A percentile compares a stretch with the other conserved stretches of the same genome.
These are phyloP conservation scores for Podila epicladia DNA, from an alignment of 192 early-diverging fungal species.

Conservation along the genomic window DNA sequence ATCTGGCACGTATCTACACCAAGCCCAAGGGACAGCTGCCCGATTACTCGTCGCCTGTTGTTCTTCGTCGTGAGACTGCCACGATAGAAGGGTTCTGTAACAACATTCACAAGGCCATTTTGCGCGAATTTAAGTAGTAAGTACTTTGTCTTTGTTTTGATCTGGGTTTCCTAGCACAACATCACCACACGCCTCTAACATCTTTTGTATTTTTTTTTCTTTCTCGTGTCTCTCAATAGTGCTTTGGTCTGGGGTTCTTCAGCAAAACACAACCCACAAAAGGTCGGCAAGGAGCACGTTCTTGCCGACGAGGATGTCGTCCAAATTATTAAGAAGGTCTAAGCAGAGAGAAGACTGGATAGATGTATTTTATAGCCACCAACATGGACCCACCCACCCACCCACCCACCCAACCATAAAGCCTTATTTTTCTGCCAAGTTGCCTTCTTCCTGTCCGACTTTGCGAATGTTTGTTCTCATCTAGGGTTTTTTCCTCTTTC, in stretches of 20 bases:
- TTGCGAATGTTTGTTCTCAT: too few relatives aligned
- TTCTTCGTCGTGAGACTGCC: slow-evolving; percentile 74
- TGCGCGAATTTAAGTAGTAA: slow-evolving; percentile 90
- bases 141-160: neutral
- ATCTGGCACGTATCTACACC: slow-evolving; percentile 65
- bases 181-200: neutral
- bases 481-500: too few relatives aligned
- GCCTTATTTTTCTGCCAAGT: too few relatives aligned
- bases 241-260: slow-evolving; percentile 96
- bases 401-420: too few relatives aligned
- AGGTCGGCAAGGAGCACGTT: slow-evolving; percentile 94
- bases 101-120: slow-evolving; percentile 93
- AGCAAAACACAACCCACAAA: slow-evolving; percentile 98
- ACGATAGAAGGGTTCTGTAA: slow-evolving; percentile 95
- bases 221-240: slow-evolving; percentile 34
- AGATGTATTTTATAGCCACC: neutral
- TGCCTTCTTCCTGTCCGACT: too few relatives aligned
- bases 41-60: slow-evolving; percentile 94
- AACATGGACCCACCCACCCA: too few relatives aligned
- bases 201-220: neutral
- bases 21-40: slow-evolving; percentile 96
- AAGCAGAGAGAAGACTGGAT: slow-evolving; percentile 1
- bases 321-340: slow-evolving; percentile 78
- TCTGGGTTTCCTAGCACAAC: neutral
- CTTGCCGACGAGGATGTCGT: slow-evolving; percentile 97